These are phyloP conservation scores for Microcos paniculata DNA, from an alignment of 345 rosid species.

Conservation along the genomic window DNA sequence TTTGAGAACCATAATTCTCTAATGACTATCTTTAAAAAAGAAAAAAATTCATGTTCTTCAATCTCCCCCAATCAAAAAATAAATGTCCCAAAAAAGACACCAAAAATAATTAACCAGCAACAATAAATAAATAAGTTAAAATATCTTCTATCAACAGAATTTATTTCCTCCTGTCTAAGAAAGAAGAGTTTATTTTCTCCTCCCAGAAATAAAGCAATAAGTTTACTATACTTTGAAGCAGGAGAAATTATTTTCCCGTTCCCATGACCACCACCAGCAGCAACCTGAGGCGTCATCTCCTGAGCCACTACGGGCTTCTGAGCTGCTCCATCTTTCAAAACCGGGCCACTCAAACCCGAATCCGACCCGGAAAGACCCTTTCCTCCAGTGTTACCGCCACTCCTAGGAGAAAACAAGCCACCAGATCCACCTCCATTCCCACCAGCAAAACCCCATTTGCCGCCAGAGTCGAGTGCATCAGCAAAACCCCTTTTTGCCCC, in stretches of 20 bases:
- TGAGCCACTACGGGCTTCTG: constrained; percentile 33
- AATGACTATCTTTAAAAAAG: background rate
- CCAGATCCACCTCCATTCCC: constrained; percentile 33
- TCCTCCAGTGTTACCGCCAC: constrained; percentile 14
- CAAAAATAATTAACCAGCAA: background rate
- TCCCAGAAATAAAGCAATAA: background rate
- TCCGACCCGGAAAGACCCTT: constrained; percentile 25
- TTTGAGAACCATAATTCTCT: background rate
- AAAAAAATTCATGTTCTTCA: background rate
- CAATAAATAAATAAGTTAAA: background rate
- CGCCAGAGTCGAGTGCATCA: constrained; percentile 46
- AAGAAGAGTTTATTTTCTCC: background rate
- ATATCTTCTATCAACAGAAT: background rate
- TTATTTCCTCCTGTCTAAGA: background rate
- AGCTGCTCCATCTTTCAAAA: constrained; percentile 39
- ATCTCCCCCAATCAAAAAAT: background rate
- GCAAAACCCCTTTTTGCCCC: constrained; percentile 63
- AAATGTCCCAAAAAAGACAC: background rate
- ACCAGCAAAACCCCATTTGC: constrained; percentile 54
- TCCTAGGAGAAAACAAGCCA: constrained; percentile 31
- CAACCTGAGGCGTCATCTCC: constrained; percentile 38
- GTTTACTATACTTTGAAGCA: constrained; percentile 48
- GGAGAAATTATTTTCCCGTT: constrained; percentile 35
- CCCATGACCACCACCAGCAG: constrained; percentile 29
- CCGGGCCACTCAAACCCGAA: constrained; percentile 19